Evolutionary conservation across 768 basidiomycete genomes (phyloP), one percentile per base, ranked within the genome.

Genomic region (Austroboletus eburneus): DNA sequence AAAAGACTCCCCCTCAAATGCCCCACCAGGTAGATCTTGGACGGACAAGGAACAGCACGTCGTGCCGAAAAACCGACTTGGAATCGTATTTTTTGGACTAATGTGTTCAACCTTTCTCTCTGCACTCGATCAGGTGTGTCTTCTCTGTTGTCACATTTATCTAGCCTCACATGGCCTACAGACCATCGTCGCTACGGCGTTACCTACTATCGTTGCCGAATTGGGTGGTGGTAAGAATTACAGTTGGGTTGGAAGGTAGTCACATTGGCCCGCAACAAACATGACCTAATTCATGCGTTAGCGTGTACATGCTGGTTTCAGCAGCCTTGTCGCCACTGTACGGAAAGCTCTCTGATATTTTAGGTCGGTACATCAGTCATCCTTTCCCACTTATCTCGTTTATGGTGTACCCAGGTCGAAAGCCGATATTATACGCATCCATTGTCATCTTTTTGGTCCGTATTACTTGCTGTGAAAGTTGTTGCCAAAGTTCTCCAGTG

Each of bases 21-120:
- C 36, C 9, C 39, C 51, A 27, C 65, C 68, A 9, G 65, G 67
- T 1, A 60, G 61, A 5, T 62, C 67, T 14, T 75, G 74, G 73
- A 69, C 69, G 44, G 51, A 46, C 9, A 43, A 55, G 12, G 30
- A 32, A 13, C 30, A 32, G 14, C 30, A 32, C 4, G 30, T 32
- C 30, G 7, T 32, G 30, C 30, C 30, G 13, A 32, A 32, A 32
- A 32, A 32, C 14, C 30, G 30, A 7, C 13, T 32, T 32, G 30
- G 9, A 32, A 32, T 32, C 30, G 30, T 32, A 4, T 32, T 32
- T 32, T 14, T 14, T 4, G 30, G 30, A 9, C 30, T 32, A 7
- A 32, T 32, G 30, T 14, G 7, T 32, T 7, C 30, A 4, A 14
- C 13, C 30, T 32, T 32, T 14, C 30, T 32, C 9, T 7, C 30